Base-by-base conservation (phyloP, 306 rosid genomes). In the cucumber (Cucumis sativus) region DNA sequence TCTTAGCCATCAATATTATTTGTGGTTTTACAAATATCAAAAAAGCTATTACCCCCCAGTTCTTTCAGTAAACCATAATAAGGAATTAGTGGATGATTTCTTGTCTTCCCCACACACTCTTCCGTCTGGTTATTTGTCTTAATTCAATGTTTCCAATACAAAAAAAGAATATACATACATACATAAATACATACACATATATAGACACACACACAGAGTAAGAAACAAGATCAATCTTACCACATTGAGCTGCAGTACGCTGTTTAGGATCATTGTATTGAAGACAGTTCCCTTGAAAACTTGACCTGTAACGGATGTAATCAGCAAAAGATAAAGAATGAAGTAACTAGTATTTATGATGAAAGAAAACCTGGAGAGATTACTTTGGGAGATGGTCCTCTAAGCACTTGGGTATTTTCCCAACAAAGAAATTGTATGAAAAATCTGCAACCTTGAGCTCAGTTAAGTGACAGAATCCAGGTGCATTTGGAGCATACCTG, bases 261-360 rank as follows among this genome's bases (percentile, higher is more conserved):
- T 96, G 98, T 82, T 81, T 89, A 37, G 63, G 54, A 59, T 86
- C 89, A 14, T 79, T 74, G 75, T 75, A 80, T 76, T 92, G 91
- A 75, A 96, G 86, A 86, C 99, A 96, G 87, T 96, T 96, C 68
- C 98, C 96, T 88, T 86, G 98, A 82, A 92, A 96, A 85, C 90
- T 91, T 74, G 86, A 66, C 79, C 99, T 96, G 87, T 51, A 81
- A 64, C 79, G 73, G 56, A 82, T 43, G 72, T 64, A 70, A 47
- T 69, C 47, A 62, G 56, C 54, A 79, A 80, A 75, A 82, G 55
- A 25, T 16, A 78, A 84, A 80, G 72, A 56, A 79, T 37, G 47
- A 79, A 56, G 78, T 49, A 39, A 80, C 37, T 37, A 77, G 60
- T 75, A 55, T 49, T 54, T 64, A 83, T 43, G 30, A 77, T 67